These are phyloP conservation scores for Neofusicoccum sp. DNA, from an alignment of 2,329 filamentous ascomycete species.

Conservation along the genomic window DNA sequence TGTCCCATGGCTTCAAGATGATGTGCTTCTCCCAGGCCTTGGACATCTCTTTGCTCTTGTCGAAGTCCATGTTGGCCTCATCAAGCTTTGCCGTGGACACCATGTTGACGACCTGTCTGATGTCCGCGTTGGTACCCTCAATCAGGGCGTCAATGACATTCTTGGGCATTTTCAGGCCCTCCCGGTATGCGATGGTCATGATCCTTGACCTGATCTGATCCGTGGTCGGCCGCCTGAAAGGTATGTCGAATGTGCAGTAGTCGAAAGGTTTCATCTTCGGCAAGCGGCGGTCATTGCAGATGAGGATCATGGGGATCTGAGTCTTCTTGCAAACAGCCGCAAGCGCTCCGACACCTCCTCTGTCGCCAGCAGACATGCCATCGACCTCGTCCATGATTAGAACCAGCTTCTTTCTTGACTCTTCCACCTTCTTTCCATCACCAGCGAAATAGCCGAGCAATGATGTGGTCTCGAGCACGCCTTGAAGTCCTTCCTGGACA, in stretches of 20 bases:
- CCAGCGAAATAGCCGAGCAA: conserved; percentile 87
- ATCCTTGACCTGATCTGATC: conserved; percentile 91
- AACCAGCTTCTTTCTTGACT: conserved; percentile 86
- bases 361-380: conserved; percentile 96
- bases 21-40: conserved; percentile 99
- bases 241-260: conserved; percentile 77
- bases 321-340: conserved; percentile 96
- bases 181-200: conserved; percentile 91
- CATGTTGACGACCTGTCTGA: conserved; percentile 99
- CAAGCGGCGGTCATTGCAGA: conserved; percentile 90
- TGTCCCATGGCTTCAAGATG: conserved; percentile 96
- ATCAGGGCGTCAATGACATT: conserved; percentile 90
- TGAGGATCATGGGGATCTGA: conserved; percentile 90
- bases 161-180: conserved; percentile 81
- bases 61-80: conserved; percentile 75
- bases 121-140: conserved; percentile 93
- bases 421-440: conserved; percentile 78
- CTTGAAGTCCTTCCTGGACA: conserved; percentile 83
- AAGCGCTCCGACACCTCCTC: conserved; percentile 91
- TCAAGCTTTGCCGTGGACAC: conserved; percentile 91
- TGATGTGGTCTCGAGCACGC: conserved; percentile 91
- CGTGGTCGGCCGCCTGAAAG: conserved; percentile 85
- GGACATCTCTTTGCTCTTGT: conserved; percentile 89
- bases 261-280: conserved; percentile 99
- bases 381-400: conserved; percentile 99